Base-by-base conservation (phyloP, 2,329 filamentous ascomycete species). In the Aureobasidium sp. region DNA sequence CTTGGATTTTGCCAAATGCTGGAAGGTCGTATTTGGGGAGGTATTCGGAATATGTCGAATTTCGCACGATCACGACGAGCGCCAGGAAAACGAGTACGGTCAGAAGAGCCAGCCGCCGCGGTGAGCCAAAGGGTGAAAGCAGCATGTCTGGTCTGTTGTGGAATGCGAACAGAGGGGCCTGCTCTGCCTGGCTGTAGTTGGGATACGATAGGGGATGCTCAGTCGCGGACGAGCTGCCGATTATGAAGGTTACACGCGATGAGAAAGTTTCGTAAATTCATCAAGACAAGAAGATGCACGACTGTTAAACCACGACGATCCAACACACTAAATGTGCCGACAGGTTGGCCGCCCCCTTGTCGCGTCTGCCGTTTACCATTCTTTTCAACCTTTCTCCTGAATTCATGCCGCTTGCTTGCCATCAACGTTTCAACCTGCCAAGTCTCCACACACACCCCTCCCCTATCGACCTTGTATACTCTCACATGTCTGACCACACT, bases 81-180 rank as follows among this genome's bases (percentile, higher is more conserved):
- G 63, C 42, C 11, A 72, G 59, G 66, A 77, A 72, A 25, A 70
- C 66, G 54, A 75, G 59, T 39, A 74, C 68, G 32, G 69, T 70
- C 60, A 76, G 64, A 59, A 77, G 64, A 37, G 67, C 68, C 64
- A 77, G 70, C 66, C 71, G 72, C 66, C 73, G 71, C 9, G 74
- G 72, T 61, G 74, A 73, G 25, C 66, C 62, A 41, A 67, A 69
- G 11, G 63, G 44, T 14, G 66, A 65, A 45, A 68, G 61, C 44
- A 70, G 65, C 68, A 70, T 70, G 11, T 37, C n/a, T n/a, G n/a
- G n/a, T n/a, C 27, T 16, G 51, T 14, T 39, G 21, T 29, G 13
- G 10, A 29, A 11, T 41, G 16, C 29, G 54, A 45, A 44, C 54
- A 58, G 54, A 58, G 54, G 54, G 32, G 44, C 14, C 54, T 58